These are phyloP conservation scores for Pythium monospermum DNA, from an alignment of 352 stramenopile genomes.

Conservation along the genomic window DNA sequence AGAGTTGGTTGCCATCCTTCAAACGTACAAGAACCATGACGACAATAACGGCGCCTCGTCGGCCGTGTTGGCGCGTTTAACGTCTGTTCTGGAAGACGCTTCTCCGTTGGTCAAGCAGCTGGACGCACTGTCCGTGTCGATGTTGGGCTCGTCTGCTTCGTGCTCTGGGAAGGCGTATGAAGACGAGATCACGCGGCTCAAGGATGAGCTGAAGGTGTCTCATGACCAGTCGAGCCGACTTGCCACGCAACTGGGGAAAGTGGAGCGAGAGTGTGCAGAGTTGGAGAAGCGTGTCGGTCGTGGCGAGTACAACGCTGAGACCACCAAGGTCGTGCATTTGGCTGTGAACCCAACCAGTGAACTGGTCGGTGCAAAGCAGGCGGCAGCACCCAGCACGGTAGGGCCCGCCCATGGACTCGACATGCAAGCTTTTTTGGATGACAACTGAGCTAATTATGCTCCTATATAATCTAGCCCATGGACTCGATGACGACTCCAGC, in stretches of 20 bases:
- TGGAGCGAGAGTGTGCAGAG: conserved; percentile 51
- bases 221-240: conserved; percentile 48
- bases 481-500: conserved; percentile 7
- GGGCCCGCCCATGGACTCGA: too few species aligned
- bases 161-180: conserved; percentile 33
- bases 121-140: conserved; percentile 16
- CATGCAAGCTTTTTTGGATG: conserved; percentile 1
- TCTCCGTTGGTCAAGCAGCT: conserved; percentile 44
- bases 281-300: conserved; percentile 70
- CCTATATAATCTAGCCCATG: background rate
- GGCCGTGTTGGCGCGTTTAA: conserved; percentile 32
- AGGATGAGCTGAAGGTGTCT: conserved; percentile 34
- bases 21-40: conserved; percentile 55
- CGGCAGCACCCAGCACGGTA: too few species aligned
- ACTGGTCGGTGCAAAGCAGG: conserved; percentile 40
- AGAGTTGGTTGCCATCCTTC: conserved; percentile 56
- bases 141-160: conserved; percentile 8
- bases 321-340: conserved; percentile 86
- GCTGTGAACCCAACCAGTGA: conserved; percentile 79
- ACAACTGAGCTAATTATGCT: too few species aligned
- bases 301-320: conserved; percentile 76
- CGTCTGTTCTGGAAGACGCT: conserved; percentile 41
- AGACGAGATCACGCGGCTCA: conserved; percentile 39
- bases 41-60: conserved; percentile 25
- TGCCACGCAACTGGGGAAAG: conserved; percentile 55